Evolutionary conservation across 2,329 filamentous ascomycete species (phyloP).

Genomic region (Arthrobotrys iridis): DNA sequence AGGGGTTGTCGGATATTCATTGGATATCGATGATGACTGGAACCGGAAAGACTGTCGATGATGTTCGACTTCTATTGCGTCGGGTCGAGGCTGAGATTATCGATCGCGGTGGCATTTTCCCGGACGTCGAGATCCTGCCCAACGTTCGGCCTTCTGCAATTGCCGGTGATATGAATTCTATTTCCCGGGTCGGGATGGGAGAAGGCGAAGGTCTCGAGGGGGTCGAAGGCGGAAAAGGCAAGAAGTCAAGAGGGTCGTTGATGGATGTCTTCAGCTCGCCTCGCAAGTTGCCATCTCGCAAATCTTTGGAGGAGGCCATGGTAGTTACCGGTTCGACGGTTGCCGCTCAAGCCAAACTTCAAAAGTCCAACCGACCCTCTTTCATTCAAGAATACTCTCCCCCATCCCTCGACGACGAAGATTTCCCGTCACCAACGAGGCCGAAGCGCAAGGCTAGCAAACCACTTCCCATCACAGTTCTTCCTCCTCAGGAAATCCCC

Average conservation of each 20-base stretch:
- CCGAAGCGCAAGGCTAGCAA: constrained; percentile 52
- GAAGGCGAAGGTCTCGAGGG: constrained; percentile 24
- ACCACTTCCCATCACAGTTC: constrained; percentile 45
- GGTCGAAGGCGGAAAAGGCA: constrained; percentile 30
- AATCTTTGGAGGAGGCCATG: constrained; percentile 48
- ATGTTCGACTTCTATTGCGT: constrained; percentile 61
- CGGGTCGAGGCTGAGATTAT: constrained; percentile 60
- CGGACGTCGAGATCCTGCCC: constrained; percentile 62
- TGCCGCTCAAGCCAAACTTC: constrained; percentile 43
- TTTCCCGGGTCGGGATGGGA: constrained; percentile 5
- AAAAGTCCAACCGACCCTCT: constrained; percentile 33
- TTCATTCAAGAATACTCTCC: constrained; percentile 47
- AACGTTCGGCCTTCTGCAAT: constrained; percentile 57
- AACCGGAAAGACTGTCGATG: constrained; percentile 60
- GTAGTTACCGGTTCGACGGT: constrained; percentile 49
- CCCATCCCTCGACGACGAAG: constrained; percentile 42
- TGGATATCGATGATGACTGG: constrained; percentile 57
- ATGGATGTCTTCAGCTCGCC: constrained; percentile 50
- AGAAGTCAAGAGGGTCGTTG: constrained; percentile 45
- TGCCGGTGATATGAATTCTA: constrained; percentile 29
- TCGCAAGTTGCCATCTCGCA: constrained; percentile 47
- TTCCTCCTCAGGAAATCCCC: constrained; percentile 34
- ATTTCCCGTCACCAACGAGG: constrained; percentile 34
- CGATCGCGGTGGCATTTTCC: constrained; percentile 60
- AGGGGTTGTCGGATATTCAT: constrained; percentile 39